Evolutionary conservation across 495 filamentous ascomycete species (phyloP).

Genomic region (Chaetomium fimeti): DNA sequence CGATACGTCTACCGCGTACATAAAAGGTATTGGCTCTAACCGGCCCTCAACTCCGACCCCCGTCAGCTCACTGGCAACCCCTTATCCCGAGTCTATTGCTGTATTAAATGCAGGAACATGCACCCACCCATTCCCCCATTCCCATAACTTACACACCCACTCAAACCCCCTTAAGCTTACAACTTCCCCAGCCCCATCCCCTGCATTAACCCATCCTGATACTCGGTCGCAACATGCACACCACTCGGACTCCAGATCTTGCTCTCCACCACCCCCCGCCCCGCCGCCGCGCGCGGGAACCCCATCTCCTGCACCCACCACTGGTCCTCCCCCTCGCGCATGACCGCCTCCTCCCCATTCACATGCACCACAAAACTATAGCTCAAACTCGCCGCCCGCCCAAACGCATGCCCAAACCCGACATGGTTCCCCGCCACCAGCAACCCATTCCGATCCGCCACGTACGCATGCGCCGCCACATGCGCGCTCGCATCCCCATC

Average conservation of each 20-base stretch:
- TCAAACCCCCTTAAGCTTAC: not conserved
- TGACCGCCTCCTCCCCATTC: constrained; percentile 45
- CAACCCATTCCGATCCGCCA: constrained; percentile 67
- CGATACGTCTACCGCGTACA: too few species aligned
- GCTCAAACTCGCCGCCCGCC: constrained; percentile 58
- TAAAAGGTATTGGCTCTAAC: too few species aligned
- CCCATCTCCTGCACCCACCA: constrained; percentile 71
- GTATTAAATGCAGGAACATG: too few species aligned
- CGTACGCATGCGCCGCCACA: constrained; percentile 64
- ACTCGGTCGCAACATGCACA: constrained; percentile 59
- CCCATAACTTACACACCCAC: not conserved
- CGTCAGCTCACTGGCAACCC: too few species aligned
- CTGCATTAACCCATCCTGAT: constrained; percentile 59
- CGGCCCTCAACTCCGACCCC: too few species aligned
- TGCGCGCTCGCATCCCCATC: constrained; percentile 52
- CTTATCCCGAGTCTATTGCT: too few species aligned
- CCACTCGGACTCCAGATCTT: constrained; percentile 63
- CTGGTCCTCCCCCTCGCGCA: constrained; percentile 46
- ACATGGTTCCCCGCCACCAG: constrained; percentile 61
- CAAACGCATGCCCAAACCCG: constrained; percentile 52
- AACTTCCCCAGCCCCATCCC: constrained; percentile 24
- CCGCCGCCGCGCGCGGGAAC: constrained; percentile 55
- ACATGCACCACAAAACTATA: constrained; percentile 63
- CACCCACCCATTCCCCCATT: not conserved
- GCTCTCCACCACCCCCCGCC: constrained; percentile 60